phyloP scores from a whole-genome alignment of 768 basidiomycete species.

The Hydnomerulius pinastri region DNA sequence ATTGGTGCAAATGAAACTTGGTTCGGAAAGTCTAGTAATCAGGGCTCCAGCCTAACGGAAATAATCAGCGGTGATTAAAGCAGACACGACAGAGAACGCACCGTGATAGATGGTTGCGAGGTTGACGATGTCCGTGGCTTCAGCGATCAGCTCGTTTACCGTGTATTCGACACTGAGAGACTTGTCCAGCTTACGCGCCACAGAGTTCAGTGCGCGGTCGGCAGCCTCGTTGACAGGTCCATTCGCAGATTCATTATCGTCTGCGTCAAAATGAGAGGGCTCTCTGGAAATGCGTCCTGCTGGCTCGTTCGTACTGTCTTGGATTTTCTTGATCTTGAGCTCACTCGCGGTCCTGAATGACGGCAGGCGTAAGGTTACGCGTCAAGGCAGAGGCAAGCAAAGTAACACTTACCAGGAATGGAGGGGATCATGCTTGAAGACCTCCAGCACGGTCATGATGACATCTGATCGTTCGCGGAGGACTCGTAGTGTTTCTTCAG shows the following conservation, averaged over 20 bases:
- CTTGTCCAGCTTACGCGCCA: conserved; percentile 81
- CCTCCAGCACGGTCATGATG: conserved; percentile 93
- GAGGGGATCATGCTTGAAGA: conserved; percentile 95
- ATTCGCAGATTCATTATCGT: conserved; percentile 64
- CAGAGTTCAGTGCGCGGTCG: conserved; percentile 81
- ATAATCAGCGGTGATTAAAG: conserved; percentile 10
- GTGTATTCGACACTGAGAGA: conserved; percentile 88
- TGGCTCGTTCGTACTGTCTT: conserved; percentile 40
- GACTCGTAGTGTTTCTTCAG: conserved; percentile 93
- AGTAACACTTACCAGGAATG: conserved; percentile 72
- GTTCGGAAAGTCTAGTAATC: conserved; percentile 27
- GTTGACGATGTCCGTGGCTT: conserved; percentile 78
- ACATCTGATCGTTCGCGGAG: conserved; percentile 82
- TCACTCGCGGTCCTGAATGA: conserved; percentile 72
- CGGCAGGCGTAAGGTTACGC: not conserved
- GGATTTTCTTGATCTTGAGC: conserved; percentile 67
- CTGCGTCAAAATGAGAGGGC: conserved; percentile 38
- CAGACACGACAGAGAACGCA: conserved; percentile 33
- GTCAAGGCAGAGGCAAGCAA: not conserved
- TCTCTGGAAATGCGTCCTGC: conserved; percentile 23
- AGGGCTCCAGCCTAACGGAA: conserved; percentile 43
- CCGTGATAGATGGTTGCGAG: conserved; percentile 79
- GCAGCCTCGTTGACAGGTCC: conserved; percentile 82
- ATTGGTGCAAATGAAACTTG: not conserved
- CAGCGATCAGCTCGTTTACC: conserved; percentile 89